Base-by-base conservation (phyloP, 768 basidiomycete species). In the Agaricus blazei region DNA sequence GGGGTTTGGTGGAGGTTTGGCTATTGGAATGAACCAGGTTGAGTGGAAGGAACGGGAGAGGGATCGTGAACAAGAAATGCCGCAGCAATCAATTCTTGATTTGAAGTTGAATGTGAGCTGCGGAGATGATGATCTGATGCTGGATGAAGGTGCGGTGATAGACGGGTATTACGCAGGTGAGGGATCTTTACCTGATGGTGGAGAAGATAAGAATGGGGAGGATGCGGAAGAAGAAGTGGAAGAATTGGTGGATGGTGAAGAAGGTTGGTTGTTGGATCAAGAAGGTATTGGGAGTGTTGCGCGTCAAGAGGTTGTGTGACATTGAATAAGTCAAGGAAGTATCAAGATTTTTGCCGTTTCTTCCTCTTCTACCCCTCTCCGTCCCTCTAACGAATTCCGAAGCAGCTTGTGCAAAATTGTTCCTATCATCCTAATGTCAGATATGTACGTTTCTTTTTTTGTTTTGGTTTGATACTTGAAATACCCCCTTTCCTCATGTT, bases 221-320 rank as follows among this genome's bases (percentile, higher is more conserved):
- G 67, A 64, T 1, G 67, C 58, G 49, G 68, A 65, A 34, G 59
- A 47, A 26, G 59, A 40, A 24, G 48, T 45, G 27, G 56, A 54
- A 15, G 63, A 67, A 52, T 54, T 65, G 46, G 53, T 68, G 62
- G 54, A 70, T 51, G 63, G 68, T 54, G 60, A 65, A 31, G 66
- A 67, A 29, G 65, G 66, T 11, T 67, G 66, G 66, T 58, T 69
- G 52, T 61, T 69, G 47, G 64, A 65, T 51, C 63, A 65, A 48
- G 61, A 66, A n/a, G 61, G 63, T 11, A 66, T 63, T 42, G 60
- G 59, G 3, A 65, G 60, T 47, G 62, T 68, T 52, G 64, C 64
- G 28, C 59, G 65, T 44, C 62, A 62, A 48, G 67, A 68, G 56
- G 60, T 68, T 29, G 64, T 62, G 11, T 65, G 47, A 55, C 19